phyloP scores from a whole-genome alignment of 139 green algal species.

The Ostreobium quekettii region DNA sequence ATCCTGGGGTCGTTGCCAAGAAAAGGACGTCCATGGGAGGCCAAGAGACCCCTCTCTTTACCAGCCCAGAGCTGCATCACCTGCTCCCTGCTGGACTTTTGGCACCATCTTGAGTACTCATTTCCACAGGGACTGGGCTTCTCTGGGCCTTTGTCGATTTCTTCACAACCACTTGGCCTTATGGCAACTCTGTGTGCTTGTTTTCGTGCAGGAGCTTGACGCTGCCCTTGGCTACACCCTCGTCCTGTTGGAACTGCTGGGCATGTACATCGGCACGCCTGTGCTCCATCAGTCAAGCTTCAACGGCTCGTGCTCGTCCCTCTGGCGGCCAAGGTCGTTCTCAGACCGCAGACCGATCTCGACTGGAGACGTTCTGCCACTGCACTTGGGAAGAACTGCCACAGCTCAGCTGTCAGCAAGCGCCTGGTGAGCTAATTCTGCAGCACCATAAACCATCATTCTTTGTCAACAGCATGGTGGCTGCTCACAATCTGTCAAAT shows the following conservation, averaged over 20 bases:
- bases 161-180: no score
- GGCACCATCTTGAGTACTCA: no score
- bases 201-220: slow-evolving; percentile 34
- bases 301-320: slow-evolving; percentile 38
- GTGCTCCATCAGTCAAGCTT: slow-evolving; percentile 49
- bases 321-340: slow-evolving; percentile 55
- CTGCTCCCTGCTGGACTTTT: no score
- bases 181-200: no score
- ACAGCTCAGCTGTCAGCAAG: not conserved
- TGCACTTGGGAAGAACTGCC: slow-evolving; percentile 25
- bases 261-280: slow-evolving; percentile 43
- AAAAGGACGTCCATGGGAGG: no score
- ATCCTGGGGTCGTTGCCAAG: no score
- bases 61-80: no score
- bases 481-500: no score
- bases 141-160: no score
- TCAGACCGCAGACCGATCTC: slow-evolving; percentile 37
- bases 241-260: slow-evolving; percentile 47
- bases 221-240: slow-evolving; percentile 54
- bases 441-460: not conserved
- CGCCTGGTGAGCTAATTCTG: not conserved
- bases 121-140: no score
- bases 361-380: slow-evolving; percentile 33
- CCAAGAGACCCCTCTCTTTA: no score
- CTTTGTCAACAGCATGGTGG: no score